Evolutionary conservation across 2,329 filamentous ascomycete genomes (phyloP).

Genomic region (Aspergillus sp.): DNA sequence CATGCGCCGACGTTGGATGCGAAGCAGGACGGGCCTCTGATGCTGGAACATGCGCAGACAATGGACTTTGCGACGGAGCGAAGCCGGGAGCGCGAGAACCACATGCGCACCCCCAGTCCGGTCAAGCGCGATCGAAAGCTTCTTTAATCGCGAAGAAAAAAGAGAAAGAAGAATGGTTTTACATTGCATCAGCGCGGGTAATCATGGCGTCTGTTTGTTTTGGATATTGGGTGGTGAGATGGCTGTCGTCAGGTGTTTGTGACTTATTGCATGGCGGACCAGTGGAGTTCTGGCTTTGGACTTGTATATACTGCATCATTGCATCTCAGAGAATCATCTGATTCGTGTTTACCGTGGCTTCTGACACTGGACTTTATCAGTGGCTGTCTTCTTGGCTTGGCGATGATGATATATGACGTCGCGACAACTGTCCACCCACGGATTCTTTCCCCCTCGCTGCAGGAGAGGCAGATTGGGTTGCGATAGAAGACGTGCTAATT

Average conservation of each 20-base stretch:
- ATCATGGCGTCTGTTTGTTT: neutral
- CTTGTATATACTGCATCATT: slow-evolving; percentile 2
- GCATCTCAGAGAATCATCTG: neutral
- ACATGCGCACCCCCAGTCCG: slow-evolving; percentile 39
- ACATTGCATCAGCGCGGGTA: slow-evolving; percentile 13
- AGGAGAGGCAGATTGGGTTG: no score
- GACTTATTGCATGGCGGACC: neutral
- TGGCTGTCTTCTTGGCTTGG: neutral
- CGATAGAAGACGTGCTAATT: no score
- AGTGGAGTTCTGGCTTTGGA: neutral
- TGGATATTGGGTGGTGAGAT: neutral
- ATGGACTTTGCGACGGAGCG: slow-evolving; percentile 33
- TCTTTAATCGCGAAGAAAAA: slow-evolving; percentile 1
- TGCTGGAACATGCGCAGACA: slow-evolving; percentile 30
- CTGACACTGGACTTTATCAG: no score
- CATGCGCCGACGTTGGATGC: slow-evolving; percentile 19
- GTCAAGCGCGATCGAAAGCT: slow-evolving; percentile 29
- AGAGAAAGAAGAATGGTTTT: neutral
- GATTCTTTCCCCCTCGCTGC: no score
- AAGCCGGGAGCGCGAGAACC: slow-evolving; percentile 29
- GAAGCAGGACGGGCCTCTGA: slow-evolving; percentile 27
- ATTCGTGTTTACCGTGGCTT: no score
- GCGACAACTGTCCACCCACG: no score
- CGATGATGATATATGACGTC: neutral
- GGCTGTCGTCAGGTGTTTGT: neutral